Base-by-base conservation (phyloP, 257 asterid genomes). In the Nicotiana obtusifolia region DNA sequence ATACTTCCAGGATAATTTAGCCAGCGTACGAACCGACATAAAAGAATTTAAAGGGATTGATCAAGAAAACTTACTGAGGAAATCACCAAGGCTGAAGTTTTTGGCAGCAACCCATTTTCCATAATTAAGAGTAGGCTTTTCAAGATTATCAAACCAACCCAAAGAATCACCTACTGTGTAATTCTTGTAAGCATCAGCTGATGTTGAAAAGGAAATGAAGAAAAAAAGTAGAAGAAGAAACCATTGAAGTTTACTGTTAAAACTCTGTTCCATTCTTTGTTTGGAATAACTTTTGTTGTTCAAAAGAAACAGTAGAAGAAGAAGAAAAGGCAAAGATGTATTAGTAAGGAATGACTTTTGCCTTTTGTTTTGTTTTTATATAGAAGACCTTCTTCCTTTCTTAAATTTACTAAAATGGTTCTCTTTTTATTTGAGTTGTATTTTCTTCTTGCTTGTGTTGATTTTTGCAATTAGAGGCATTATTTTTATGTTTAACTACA, bases 161-260 rank as follows among this genome's bases (percentile, higher is more conserved):
- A 90, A 80, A 14, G 94, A 80, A 26, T 90, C 98, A 28, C 99
- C 99, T 4, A 95, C 99, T 1, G 99, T 95, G 89, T 93, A 93
- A 77, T 95, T 95, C 61, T 86, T 88, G 94, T 95, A 92, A 16
- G 86, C 93, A 7, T 87, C 66, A 61, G 54, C 92, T 16, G 83
- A 54, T 47, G 26, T 69, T 10, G 80, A 35, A 56, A 81, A 47
- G 8, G 79, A 49, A 73, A 47, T 86, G 83, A 82, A 64, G 44
- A 13, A 73, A 17, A 47, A 54, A 28, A 37, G 24, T 28, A 14
- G 62, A 71, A 33, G 81, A 64, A 20, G 35, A 57, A 17, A 61
- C 41, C 79, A 75, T 52, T 79, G 57, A 19, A 9, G 15, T 5
- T 26, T 57, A 69, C 5, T 17, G 30, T 73, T 44, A 2, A 47